Evolutionary conservation across 2,329 filamentous ascomycete species (phyloP).

Genomic region (Calycina herbarum): DNA sequence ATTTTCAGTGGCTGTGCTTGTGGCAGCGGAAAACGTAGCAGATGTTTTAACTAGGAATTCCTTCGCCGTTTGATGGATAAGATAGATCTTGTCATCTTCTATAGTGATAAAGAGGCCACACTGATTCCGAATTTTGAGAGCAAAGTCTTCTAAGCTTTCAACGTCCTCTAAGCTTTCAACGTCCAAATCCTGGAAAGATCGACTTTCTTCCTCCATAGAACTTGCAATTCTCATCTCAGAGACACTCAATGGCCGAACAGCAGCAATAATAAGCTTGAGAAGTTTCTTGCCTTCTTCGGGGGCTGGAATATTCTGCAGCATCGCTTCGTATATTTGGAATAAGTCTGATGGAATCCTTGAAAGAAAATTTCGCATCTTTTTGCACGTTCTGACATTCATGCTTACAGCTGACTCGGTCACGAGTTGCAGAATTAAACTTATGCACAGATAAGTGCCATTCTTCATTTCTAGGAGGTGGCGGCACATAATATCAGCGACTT

Average conservation of each 20-base stretch:
- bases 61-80: constrained; percentile 44
- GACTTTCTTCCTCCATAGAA: background rate
- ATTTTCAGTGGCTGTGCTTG: constrained; percentile 5
- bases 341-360: constrained; percentile 37
- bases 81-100: constrained; percentile 37
- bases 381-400: background rate
- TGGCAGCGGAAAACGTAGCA: constrained; percentile 3
- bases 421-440: too few species aligned
- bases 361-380: constrained; percentile 14
- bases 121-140: constrained; percentile 31
- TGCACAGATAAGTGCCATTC: too few species aligned
- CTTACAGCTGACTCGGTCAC: too few species aligned
- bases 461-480: constrained; percentile 3
- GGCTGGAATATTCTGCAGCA: constrained; percentile 37
- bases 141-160: constrained; percentile 22
- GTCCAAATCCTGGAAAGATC: constrained; percentile 13
- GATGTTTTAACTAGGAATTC: constrained; percentile 36
- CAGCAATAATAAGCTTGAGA: constrained; percentile 41
- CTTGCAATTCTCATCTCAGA: constrained; percentile 9
- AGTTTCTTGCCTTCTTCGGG: constrained; percentile 33
- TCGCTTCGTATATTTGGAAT: constrained; percentile 38
- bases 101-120: constrained; percentile 42
- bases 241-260: constrained; percentile 37
- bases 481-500: constrained; percentile 8
- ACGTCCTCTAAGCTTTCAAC: constrained; percentile 24